Evolutionary conservation across 768 basidiomycete species (phyloP).

Genomic region (Leucocoprinus birnbaumii): DNA sequence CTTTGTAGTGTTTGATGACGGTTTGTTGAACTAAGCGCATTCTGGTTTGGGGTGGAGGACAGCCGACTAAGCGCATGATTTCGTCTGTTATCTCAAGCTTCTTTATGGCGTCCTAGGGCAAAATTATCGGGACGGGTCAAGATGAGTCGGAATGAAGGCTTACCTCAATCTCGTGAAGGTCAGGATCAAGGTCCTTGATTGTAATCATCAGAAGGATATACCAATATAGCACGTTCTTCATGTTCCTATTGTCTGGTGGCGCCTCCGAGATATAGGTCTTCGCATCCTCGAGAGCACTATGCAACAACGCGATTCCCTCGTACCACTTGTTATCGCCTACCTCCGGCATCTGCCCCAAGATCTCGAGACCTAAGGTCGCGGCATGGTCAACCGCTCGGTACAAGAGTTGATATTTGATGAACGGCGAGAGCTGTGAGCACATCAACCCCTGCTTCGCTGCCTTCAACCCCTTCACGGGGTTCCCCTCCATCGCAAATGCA

Average conservation of each 20-base stretch:
- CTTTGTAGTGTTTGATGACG: constrained; percentile 44
- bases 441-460: constrained; percentile 67
- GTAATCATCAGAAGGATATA: constrained; percentile 51
- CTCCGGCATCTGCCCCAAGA: constrained; percentile 40
- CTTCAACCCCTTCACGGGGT: constrained; percentile 50
- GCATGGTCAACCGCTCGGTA: constrained; percentile 66
- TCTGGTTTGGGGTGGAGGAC: constrained; percentile 41
- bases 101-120: constrained; percentile 30
- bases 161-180: constrained; percentile 46
- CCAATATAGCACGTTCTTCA: constrained; percentile 61
- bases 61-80: constrained; percentile 31
- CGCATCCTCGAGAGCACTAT: constrained; percentile 58
- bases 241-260: constrained; percentile 55
- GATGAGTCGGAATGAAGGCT: background rate
- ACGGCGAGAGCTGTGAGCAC: constrained; percentile 50
- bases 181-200: constrained; percentile 45
- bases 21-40: constrained; percentile 51
- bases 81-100: constrained; percentile 53
- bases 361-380: constrained; percentile 48
- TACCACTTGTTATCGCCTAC: constrained; percentile 46
- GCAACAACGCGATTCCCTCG: constrained; percentile 59
- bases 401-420: constrained; percentile 53
- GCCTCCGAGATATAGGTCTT: constrained; percentile 48
- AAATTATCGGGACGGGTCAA: background rate
- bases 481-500: constrained; percentile 47